Evolutionary conservation across 129 eudicot genomes (phyloP).

Genomic region (Pseudognaphalium luteoalbum): DNA sequence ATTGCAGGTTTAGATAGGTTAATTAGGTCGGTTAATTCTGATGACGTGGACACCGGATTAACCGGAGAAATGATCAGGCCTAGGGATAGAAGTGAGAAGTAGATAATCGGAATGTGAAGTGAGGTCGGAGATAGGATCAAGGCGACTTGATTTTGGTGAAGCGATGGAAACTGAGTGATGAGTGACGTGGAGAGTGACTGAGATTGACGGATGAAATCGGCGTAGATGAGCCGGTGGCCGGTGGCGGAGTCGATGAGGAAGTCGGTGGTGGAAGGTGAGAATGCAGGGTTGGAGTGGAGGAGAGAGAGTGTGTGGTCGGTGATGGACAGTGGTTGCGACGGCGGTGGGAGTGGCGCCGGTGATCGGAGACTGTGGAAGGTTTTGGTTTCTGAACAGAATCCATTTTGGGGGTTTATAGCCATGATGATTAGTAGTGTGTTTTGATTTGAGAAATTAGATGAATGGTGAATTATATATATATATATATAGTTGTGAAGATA

Average conservation of each 20-base stretch:
- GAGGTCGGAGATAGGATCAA: constrained; percentile 66
- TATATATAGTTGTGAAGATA: too few relatives aligned
- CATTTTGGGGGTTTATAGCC: constrained; percentile 49
- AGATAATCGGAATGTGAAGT: constrained; percentile 61
- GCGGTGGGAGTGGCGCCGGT: constrained; percentile 60
- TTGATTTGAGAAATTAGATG: not conserved
- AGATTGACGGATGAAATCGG: constrained; percentile 60
- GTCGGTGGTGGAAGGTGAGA: constrained; percentile 36
- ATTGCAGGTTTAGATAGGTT: constrained; percentile 48
- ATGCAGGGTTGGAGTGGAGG: constrained; percentile 44
- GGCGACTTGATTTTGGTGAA: constrained; percentile 55
- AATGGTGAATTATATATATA: not conserved
- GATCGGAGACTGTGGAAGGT: constrained; percentile 62
- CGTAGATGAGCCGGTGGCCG: constrained; percentile 55
- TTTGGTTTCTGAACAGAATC: constrained; percentile 54
- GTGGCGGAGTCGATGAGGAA: constrained; percentile 74
- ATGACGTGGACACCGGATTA: constrained; percentile 64
- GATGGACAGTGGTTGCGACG: constrained; percentile 59
- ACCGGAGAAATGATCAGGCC: constrained; percentile 74
- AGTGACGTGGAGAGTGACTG: constrained; percentile 55
- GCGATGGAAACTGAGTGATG: constrained; percentile 37
- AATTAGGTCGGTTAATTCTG: constrained; percentile 72
- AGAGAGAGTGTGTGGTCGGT: constrained; percentile 51
- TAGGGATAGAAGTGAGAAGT: constrained; percentile 71
- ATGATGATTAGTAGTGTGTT: not conserved